These are phyloP conservation scores for Lentinula guzmanii DNA, from an alignment of 768 basidiomycete species.

Conservation along the genomic window DNA sequence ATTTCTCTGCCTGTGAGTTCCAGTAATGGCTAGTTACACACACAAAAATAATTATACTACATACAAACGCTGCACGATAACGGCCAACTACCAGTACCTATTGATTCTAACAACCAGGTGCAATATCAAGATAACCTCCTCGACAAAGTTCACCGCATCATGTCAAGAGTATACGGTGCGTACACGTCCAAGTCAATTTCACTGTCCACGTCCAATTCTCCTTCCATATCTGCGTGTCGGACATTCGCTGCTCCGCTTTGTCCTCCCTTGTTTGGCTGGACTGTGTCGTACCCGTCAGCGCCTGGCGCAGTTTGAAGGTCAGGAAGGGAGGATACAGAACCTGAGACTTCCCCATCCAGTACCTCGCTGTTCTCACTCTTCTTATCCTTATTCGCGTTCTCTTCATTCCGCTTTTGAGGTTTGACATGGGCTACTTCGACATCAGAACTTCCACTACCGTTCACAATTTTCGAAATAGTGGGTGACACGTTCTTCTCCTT, in stretches of 20 bases:
- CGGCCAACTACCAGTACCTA: too few relatives aligned
- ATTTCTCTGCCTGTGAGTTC: too few relatives aligned
- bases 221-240: background rate
- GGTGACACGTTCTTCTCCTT: background rate
- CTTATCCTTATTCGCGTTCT: background rate
- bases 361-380: background rate
- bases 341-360: too few relatives aligned
- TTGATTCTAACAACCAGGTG: too few relatives aligned
- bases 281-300: too few relatives aligned
- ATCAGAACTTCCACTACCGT: background rate
- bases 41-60: too few relatives aligned
- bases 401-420: background rate
- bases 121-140: too few relatives aligned
- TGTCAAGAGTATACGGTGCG: background rate
- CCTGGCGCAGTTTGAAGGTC: too few relatives aligned
- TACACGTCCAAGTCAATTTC: background rate
- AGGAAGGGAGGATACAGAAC: too few relatives aligned
- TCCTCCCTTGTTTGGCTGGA: background rate
- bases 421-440: background rate
- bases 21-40: too few relatives aligned
- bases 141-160: background rate
- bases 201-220: background rate
- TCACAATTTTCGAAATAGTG: background rate
- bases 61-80: too few relatives aligned
- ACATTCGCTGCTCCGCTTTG: background rate